Base-by-base conservation (phyloP, 2,329 filamentous ascomycete species). In the Cadophora malorum region DNA sequence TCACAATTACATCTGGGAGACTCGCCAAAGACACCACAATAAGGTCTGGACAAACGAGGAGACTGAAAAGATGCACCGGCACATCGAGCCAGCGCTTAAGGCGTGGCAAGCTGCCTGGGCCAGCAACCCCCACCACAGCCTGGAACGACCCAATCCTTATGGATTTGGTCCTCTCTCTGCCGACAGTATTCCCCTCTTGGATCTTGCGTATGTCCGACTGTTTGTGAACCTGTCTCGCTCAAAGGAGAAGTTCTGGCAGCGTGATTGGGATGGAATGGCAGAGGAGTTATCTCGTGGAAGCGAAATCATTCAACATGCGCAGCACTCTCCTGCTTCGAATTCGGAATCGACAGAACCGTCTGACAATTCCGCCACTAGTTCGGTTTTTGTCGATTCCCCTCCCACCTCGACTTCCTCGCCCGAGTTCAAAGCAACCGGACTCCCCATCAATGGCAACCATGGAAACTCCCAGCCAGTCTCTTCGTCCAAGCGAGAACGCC, bases 1-100 rank as follows among this genome's bases (percentile, higher is more conserved):
- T 28, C 96, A 98, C 81, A 97, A 97, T 74, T 97, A 97, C 79
- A 97, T 98, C 55, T 98, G 96, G 96, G 95, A 98, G 80, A 97
- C 94, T 0, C 87, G 95, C 28, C 94, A 97, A 79, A 86, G 94
- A 63, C 94, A 97, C 74, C 90, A 94, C 74, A 94, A 92, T 74
- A 90, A 93, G 70, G 85, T 93, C 60, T 97, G 95, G 95, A 97
- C 94, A 1, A 88, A 90, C 41, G 91, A 95, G 72, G 95, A 98
- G 79, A 97, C 93, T 0, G 94, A 98, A 73, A 93, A 94, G 71
- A 97, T 98, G 94, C 94, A 97, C 78, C 88, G 91, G 1, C 94
- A 97, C 76, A 96, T 98, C 67, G 94, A 97, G 78, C 95, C 95
- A 12, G 95, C 95, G 2, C 83, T 99, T 69, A 91, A 94, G 78